These are phyloP conservation scores for Phialophora verrucosa DNA, from an alignment of 2,329 filamentous ascomycete genomes.

Conservation along the genomic window DNA sequence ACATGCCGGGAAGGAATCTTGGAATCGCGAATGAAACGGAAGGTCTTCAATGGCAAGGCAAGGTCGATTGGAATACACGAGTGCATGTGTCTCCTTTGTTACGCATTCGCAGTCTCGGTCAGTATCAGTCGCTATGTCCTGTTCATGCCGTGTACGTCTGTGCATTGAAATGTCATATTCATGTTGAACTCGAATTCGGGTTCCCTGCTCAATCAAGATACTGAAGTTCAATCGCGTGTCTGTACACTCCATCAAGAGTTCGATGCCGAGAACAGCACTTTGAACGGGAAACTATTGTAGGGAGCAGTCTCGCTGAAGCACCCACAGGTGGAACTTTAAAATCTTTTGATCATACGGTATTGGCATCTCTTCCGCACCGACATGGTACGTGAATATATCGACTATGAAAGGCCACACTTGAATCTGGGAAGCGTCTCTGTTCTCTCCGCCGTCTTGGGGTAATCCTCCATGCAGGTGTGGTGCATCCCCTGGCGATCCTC, in stretches of 20 bases:
- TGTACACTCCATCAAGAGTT: no score
- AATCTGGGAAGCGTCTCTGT: neutral
- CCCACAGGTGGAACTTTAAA: neutral
- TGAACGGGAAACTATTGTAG: neutral
- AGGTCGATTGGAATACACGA: neutral
- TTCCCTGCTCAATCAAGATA: neutral
- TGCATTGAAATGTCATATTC: neutral
- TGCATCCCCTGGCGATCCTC: neutral
- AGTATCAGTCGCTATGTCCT: neutral
- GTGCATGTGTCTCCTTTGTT: neutral
- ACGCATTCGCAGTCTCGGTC: neutral
- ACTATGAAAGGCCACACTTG: neutral
- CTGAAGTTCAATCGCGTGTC: neutral
- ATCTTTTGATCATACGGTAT: neutral
- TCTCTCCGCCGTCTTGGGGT: neutral
- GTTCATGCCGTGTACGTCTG: neutral
- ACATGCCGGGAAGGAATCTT: neutral
- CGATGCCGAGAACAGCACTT: neutral
- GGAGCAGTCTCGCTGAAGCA: neutral
- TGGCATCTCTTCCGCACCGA: neutral
- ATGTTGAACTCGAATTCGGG: neutral
- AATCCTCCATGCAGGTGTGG: neutral
- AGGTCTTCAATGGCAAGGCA: no score
- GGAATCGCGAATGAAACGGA: neutral
- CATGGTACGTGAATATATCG: neutral